These are phyloP conservation scores for Leccinum arenicola DNA, from an alignment of 768 basidiomycete genomes.

Conservation along the genomic window DNA sequence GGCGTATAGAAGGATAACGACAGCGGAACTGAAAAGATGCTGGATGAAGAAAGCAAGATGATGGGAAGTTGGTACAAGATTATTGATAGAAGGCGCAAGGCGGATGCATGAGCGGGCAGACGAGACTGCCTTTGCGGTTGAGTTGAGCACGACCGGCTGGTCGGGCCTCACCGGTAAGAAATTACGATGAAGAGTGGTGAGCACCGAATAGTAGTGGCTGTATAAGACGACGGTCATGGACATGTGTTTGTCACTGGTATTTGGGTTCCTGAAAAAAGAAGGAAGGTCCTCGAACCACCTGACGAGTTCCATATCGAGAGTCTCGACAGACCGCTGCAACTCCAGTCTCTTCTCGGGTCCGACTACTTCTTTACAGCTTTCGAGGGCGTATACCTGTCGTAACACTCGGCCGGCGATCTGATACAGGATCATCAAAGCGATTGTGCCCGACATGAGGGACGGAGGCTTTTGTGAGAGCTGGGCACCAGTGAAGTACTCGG, in stretches of 20 bases:
- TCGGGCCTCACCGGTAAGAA: conserved; percentile 79
- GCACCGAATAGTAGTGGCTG: conserved; percentile 86
- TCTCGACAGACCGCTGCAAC: conserved; percentile 75
- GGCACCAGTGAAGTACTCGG: conserved; percentile 69
- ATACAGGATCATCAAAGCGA: conserved; percentile 74
- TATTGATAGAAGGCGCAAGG: conserved; percentile 80
- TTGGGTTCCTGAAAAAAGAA: conserved; percentile 68
- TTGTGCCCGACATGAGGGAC: conserved; percentile 79
- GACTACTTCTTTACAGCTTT: conserved; percentile 69
- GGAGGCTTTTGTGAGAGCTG: conserved; percentile 52
- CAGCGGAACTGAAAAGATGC: conserved; percentile 84
- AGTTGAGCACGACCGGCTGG: conserved; percentile 63
- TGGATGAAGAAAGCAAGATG: conserved; percentile 89
- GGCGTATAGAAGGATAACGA: conserved; percentile 79
- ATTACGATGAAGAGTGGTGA: conserved; percentile 86
- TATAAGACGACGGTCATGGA: conserved; percentile 84
- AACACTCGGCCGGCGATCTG: conserved; percentile 82
- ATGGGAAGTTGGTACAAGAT: conserved; percentile 81
- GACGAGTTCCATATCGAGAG: conserved; percentile 70
- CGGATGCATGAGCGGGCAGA: conserved; percentile 85
- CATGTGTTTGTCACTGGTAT: conserved; percentile 73
- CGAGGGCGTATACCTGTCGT: conserved; percentile 78
- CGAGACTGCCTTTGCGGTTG: conserved; percentile 75
- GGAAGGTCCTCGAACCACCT: conserved; percentile 86
- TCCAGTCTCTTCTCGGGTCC: conserved; percentile 74